These are phyloP conservation scores for Tricholoma bakamatsutake DNA, from an alignment of 768 basidiomycete genomes.

Conservation along the genomic window DNA sequence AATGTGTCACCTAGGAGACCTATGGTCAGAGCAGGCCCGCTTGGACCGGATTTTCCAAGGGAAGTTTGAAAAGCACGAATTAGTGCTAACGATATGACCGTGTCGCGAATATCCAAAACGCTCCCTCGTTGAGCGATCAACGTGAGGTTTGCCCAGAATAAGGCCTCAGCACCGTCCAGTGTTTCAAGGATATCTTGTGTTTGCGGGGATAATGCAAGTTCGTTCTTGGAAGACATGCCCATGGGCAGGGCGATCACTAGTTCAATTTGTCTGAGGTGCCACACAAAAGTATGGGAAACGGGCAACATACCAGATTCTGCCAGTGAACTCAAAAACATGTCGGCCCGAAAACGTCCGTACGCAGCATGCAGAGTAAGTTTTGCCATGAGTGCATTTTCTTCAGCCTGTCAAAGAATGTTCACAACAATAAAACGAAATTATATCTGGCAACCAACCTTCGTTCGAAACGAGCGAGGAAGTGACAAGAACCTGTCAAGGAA, in stretches of 20 bases:
- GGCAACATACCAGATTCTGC: slow-evolving; percentile 76
- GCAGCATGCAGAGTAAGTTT: slow-evolving; percentile 74
- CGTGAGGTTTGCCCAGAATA: slow-evolving; percentile 62
- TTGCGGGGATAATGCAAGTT: slow-evolving; percentile 32
- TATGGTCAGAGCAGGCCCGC: slow-evolving; percentile 51
- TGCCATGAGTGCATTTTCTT: slow-evolving; percentile 70
- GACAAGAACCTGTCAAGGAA: slow-evolving; percentile 54
- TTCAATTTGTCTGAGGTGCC: neutral
- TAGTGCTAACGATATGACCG: slow-evolving; percentile 62
- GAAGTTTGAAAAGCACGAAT: slow-evolving; percentile 77
- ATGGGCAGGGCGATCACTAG: slow-evolving; percentile 81
- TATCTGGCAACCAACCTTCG: slow-evolving; percentile 40
- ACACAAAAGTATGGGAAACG: neutral
- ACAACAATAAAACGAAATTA: neutral
- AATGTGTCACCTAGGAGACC: slow-evolving; percentile 52
- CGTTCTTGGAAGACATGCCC: slow-evolving; percentile 54
- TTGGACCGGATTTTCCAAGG: slow-evolving; percentile 53
- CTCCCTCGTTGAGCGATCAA: slow-evolving; percentile 52
- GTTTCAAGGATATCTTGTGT: slow-evolving; percentile 53
- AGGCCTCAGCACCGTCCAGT: slow-evolving; percentile 61
- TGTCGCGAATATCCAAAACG: slow-evolving; percentile 69
- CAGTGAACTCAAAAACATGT: slow-evolving; percentile 87
- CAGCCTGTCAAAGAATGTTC: slow-evolving; percentile 41
- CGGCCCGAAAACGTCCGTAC: slow-evolving; percentile 71
- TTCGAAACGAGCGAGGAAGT: slow-evolving; percentile 50